These are phyloP conservation scores for Hemisphaericaspora xylofermentans DNA, from an alignment of 1,139 yeast genomes.

Conservation along the genomic window DNA sequence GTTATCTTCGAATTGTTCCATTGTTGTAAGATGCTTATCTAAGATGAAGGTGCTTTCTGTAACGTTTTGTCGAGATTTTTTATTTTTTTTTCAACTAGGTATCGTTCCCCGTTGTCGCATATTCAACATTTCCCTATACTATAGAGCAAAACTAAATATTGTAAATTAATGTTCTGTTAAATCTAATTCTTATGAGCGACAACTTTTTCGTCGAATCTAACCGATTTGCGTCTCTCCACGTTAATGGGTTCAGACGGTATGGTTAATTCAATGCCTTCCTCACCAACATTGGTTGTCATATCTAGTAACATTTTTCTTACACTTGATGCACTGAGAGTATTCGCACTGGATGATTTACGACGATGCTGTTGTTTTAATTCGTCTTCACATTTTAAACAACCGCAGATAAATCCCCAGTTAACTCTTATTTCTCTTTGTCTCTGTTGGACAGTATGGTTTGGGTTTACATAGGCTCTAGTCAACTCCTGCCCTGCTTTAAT, in stretches of 20 bases:
- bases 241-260: conserved; percentile 33
- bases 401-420: conserved; percentile 85
- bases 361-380: conserved; percentile 48
- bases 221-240: conserved; percentile 65
- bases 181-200: conserved; percentile 21
- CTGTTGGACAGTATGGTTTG: conserved; percentile 58
- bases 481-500: conserved; percentile 69
- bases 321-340: conserved; percentile 29
- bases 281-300: conserved; percentile 33
- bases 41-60: no score
- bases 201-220: conserved; percentile 68
- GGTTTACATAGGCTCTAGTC: conserved; percentile 69
- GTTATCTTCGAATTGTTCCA: conserved; percentile 9
- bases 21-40: no score
- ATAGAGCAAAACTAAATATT: no score
- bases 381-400: conserved; percentile 61
- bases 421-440: conserved; percentile 67
- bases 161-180: no score
- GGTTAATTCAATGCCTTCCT: conserved; percentile 49
- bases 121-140: background rate
- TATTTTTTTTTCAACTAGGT: conserved; percentile 6
- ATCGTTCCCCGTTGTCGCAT: conserved; percentile 1
- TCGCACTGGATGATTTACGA: conserved; percentile 31
- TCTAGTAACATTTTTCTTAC: conserved; percentile 48
- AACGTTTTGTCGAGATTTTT: background rate